Base-by-base conservation (phyloP, 805 yeast genomes). In the Metschnikowia similis region DNA sequence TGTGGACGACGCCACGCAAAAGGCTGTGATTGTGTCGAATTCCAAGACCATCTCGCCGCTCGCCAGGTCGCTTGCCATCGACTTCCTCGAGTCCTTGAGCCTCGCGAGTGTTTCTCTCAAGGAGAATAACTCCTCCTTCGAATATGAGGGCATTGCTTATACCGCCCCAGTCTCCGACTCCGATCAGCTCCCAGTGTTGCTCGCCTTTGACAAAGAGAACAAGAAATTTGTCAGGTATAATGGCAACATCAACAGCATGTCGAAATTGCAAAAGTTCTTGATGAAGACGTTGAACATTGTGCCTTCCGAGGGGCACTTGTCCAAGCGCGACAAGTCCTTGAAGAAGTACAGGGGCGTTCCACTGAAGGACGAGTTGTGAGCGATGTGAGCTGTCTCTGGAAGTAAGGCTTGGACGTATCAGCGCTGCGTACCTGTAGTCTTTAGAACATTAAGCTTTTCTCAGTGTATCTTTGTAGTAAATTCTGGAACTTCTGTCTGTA, bases 11-110 rank as follows among this genome's bases (percentile, higher is more conserved):
- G 73, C 65, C 31, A 57, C 68, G 41, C 65, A 68, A 21, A 74
- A 79, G 56, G 71, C 80, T 4, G 63, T 87, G 6, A 68, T 85
- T n/a, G 54, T 87, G 27, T 74, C 89, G 0, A 70, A 74, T 41
- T 76, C 76, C 45, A 71, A 68, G 17, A 67, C 65, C 38, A 65
- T 82, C 4, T 73, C 85, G 8, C 79, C 89, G 1, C 62, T 83
- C 49, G 76, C 75, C 58, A 87, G 84, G 59, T 68, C 86, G 0
- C 67, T 89, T 52, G 89, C 92, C 2, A 72, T 87, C 48, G 96
- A 88, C 61, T 84, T 81, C 64, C 63, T 84, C 38, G 82, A 76
- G 0, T 53, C 62, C 2, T 61, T 78, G 2, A 79, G 80, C 38
- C 75, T 80, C 57, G 84, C 75, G 1, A 75, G 70, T 62, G 64